Conservation (phyloP, 805 yeast genomes). For the Metschnikowia kofuensis region DNA sequence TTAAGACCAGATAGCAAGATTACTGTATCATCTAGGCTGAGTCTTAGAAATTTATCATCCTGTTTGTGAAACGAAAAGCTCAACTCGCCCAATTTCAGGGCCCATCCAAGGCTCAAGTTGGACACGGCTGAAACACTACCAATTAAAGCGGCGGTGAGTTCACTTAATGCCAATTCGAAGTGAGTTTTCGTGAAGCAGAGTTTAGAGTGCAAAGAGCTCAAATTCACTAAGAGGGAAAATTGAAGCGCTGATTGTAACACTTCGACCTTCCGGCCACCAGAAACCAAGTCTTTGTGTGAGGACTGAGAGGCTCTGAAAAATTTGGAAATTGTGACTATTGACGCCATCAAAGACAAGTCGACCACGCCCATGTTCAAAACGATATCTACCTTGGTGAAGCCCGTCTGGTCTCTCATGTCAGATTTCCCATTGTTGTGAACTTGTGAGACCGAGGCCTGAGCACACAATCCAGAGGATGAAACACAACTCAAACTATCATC, state of each 20-base stretch:
- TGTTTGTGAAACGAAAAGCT: constrained; percentile 2
- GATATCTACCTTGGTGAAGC: background rate
- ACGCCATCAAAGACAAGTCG: constrained; percentile 6
- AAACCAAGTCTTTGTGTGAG: background rate
- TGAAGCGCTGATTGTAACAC: background rate
- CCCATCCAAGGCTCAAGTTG: constrained; percentile 1
- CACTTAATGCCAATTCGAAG: constrained; percentile 3
- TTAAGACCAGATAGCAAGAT: constrained; percentile 4
- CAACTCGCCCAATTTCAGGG: constrained; percentile 3
- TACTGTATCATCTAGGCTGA: background rate
- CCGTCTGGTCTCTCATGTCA: background rate
- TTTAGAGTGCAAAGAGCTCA: constrained; percentile 8
- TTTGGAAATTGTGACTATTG: constrained; percentile 2
- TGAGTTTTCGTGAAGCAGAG: constrained; percentile 5
- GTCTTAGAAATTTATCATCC: background rate
- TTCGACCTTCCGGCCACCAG: background rate
- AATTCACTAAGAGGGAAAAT: constrained; percentile 2
- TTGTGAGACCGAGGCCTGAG: constrained; percentile 1
- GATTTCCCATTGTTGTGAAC: background rate
- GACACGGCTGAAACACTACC: background rate
- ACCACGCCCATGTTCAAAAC: constrained; percentile 8
- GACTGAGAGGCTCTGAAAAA: background rate
- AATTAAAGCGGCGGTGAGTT: background rate
- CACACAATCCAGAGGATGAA: background rate
- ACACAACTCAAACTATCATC: background rate